Conservation (phyloP, 2,329 filamentous ascomycete species). For the Sporothrix dimorphospora region DNA sequence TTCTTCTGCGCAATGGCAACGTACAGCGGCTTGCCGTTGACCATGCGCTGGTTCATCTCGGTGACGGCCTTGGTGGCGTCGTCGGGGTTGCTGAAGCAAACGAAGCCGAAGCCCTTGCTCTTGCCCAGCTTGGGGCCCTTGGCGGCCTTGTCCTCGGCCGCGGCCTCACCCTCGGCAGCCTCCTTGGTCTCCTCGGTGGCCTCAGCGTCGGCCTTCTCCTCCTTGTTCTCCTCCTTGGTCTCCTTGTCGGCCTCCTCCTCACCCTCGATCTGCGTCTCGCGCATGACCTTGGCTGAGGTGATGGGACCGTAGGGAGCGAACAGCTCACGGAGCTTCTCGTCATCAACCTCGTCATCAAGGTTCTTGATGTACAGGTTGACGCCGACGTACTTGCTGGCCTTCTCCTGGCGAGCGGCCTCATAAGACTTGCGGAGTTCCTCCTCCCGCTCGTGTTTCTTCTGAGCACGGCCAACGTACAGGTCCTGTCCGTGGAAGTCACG, state of each 20-base stretch:
- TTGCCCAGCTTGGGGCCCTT: constrained; percentile 81
- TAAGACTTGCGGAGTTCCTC: constrained; percentile 99
- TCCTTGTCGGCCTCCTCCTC: constrained; percentile 64
- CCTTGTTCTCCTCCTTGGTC: constrained; percentile 92
- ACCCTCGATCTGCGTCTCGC: constrained; percentile 67
- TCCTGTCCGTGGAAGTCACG: constrained; percentile 93
- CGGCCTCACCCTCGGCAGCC: constrained; percentile 26
- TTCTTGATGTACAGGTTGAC: constrained; percentile 99
- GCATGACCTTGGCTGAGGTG: constrained; percentile 99
- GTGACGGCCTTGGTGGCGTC: constrained; percentile 98
- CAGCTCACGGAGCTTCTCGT: constrained; percentile 94
- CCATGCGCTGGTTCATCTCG: constrained; percentile 99
- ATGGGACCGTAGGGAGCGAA: constrained; percentile 92
- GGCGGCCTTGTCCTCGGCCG: constrained; percentile 60
- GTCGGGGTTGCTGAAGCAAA: constrained; percentile 99
- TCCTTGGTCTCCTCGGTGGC: constrained; percentile 17
- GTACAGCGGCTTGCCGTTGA: constrained; percentile 94
- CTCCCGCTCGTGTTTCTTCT: constrained; percentile 99
- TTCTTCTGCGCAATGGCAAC: constrained; percentile 98
- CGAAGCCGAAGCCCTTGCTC: constrained; percentile 99
- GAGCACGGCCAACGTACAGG: constrained; percentile 95
- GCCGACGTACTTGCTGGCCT: constrained; percentile 98
- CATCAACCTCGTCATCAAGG: constrained; percentile 92
- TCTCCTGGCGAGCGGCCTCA: constrained; percentile 95
- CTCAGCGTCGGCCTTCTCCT: constrained; percentile 58